Evolutionary conservation across 2,329 filamentous ascomycete genomes (phyloP), one percentile per base, ranked within the genome.

Genomic region (Penicillium brevicompactum): DNA sequence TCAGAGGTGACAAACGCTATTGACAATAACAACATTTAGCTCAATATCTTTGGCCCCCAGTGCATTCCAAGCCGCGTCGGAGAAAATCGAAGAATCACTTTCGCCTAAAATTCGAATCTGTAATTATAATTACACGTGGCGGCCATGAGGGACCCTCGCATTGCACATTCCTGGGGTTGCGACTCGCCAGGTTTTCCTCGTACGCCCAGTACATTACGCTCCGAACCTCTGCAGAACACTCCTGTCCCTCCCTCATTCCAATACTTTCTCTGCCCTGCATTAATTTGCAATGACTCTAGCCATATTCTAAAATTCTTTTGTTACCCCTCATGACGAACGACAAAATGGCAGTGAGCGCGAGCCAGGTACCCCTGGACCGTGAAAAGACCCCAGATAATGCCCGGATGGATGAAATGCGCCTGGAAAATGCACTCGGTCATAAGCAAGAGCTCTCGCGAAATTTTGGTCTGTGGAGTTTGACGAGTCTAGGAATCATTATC

Each of bases 371-470:
- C 4, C 42, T 31, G 4, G 52, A 52, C 30, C 50, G 40, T 6
- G 53, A 53, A 4, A 54, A 50, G 13, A 31, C 46, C 6, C 13
- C 56, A 21, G 47, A 30, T 6, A 37, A 60, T 18, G 18, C 45
- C 9, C 46, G 45, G 37, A 58, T 69, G 18, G 67, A 70, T 47
- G 56, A 59, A n/a, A 56, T 64, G 11, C 64, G 62, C 21, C 56
- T 69, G 9, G 67, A 70, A 38, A 61, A 66, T 7, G 61, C 67
- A 2, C 50, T 70, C n/a, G 84, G 84, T 1, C 83, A 87, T 64
- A 77, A 76, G 58, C 84, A 86, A 65, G 83, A 87, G 63, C 70
- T 87, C 27, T 76, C 77, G 48, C 76, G 84, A n/a, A 82, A 86
- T 58, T 86, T 85, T 62, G 77, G 81, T 14, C 69, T 86, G 2